phyloP scores from a whole-genome alignment of 75 land plant species.

The Pinus taeda region DNA sequence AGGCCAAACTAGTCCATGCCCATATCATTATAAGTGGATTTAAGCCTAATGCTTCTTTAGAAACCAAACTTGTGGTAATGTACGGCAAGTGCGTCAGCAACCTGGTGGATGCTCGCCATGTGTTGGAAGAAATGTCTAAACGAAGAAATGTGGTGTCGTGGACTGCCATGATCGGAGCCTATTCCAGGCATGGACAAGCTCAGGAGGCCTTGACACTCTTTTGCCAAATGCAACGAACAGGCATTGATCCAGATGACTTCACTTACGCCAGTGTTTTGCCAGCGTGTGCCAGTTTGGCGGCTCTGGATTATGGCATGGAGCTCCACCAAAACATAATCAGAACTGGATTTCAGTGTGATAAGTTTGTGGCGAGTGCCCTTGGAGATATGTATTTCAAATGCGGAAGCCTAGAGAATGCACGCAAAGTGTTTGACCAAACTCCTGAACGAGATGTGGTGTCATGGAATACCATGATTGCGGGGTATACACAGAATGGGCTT shows the following conservation, averaged over 20 bases:
- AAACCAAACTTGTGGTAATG: slow-evolving; percentile 7
- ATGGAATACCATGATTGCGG: slow-evolving; percentile 18
- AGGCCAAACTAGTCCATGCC: slow-evolving; percentile 5
- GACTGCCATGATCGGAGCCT: slow-evolving; percentile 16
- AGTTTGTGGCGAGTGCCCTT: slow-evolving; percentile 7
- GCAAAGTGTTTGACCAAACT: slow-evolving; percentile 21
- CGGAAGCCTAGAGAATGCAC: slow-evolving; percentile 11
- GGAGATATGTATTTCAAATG: slow-evolving; percentile 22
- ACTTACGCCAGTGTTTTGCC: slow-evolving; percentile 3
- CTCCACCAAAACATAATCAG: slow-evolving; percentile 5
- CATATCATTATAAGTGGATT: background rate
- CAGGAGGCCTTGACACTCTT: slow-evolving; percentile 8
- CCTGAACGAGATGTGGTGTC: slow-evolving; percentile 7
- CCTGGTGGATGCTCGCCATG: slow-evolving; percentile 8
- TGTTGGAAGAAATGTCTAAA: slow-evolving; percentile 4
- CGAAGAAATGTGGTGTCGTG: slow-evolving; percentile 14
- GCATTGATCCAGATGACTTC: slow-evolving; percentile 9
- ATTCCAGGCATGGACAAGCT: slow-evolving; percentile 1
- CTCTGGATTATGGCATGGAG: background rate
- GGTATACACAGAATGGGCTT: slow-evolving; percentile 1
- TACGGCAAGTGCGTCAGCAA: background rate
- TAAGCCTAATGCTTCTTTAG: slow-evolving; percentile 1
- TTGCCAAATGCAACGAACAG: slow-evolving; percentile 1
- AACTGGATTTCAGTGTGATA: slow-evolving; percentile 13
- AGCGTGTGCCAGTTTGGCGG: slow-evolving; percentile 10